Evolutionary conservation across 1,284 basidiomycete genomes (phyloP), one percentile per base, ranked within the genome.

Genomic region (Polyporus tsugae): DNA sequence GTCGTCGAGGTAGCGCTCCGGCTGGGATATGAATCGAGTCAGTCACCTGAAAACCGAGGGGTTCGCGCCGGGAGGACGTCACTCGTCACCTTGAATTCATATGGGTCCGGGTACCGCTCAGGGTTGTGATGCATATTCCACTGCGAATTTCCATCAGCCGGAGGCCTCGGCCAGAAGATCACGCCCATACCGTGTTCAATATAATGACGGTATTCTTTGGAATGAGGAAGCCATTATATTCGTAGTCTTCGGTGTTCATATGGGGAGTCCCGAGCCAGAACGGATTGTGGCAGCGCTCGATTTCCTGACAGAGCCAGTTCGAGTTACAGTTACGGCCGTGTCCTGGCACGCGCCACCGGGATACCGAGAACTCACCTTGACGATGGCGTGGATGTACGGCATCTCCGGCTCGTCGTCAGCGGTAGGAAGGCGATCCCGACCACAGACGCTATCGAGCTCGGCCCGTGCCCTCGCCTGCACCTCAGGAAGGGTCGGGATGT

Each of bases 211-310:
- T 74, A 36, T 65, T 65, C 49, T 73, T 73, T 5, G 75, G 72
- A 25, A 75, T 75, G 36, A 60, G 73, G 55, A 70, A 64, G 3
- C 74, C 74, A 33, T 65, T 58, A 61, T 75, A 75, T 1, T 57
- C 55, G 53, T 71, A 74, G 59, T 75, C 74, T 13, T 71, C 72
- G 0, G 72, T 69, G 22, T 67, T 64, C 53, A 61, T 62, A 57
- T 75, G 74, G 3, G 74, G 73, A 4, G 73, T 74, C 39, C 72
- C 73, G 6, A 76, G 53, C 82, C 82, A 84, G 72, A 83, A 83
- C 9, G 82, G 82, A 42, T 77, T 75, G 69, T 82, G 82, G 75
- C 66, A n/a, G 73, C 80, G 74, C 35, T 63, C 66, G 44, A 75
- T 72, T 38, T 68, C 67, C 67, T 68, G 33, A 6, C n/a, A 5